Evolutionary conservation across 192 early-diverging fungal species (phyloP).

Genomic region (Diversispora eburnea): DNA sequence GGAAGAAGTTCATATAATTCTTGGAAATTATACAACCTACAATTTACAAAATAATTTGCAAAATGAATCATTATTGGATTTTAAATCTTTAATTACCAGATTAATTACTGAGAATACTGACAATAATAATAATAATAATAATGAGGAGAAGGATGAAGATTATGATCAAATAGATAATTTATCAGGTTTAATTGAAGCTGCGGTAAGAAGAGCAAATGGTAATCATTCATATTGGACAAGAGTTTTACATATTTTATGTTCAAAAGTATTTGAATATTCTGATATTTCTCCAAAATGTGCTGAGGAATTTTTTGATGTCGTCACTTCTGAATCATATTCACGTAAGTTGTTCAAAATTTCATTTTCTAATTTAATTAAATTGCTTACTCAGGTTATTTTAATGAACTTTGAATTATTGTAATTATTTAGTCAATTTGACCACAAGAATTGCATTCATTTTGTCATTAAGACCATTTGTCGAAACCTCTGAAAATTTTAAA

Average conservation of each 20-base stretch:
- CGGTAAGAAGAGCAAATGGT: constrained; percentile 1
- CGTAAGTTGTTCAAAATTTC: constrained; percentile 2
- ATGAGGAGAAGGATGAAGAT: neutral
- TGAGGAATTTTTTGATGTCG: constrained; percentile 14
- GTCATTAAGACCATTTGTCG: constrained; percentile 27
- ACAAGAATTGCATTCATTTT: constrained; percentile 29
- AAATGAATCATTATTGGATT: neutral
- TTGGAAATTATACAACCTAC: neutral
- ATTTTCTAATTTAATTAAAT: neutral
- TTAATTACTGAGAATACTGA: neutral
- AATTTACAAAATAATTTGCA: neutral
- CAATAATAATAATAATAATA: neutral
- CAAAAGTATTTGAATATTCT: neutral
- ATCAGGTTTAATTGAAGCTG: constrained; percentile 1
- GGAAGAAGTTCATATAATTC: neutral
- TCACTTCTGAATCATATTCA: neutral
- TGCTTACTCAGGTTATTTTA: neutral
- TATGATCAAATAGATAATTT: constrained; percentile 2
- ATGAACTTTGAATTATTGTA: neutral
- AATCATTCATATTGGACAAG: constrained; percentile 13
- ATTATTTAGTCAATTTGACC: constrained; percentile 23
- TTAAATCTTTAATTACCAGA: neutral
- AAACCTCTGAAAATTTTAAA: constrained; percentile 16
- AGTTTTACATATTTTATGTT: constrained; percentile 7
- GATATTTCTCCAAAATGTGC: neutral